A percentile compares a stretch with the other conserved stretches of the same genome.
Evolutionary conservation across 1,284 basidiomycete species (phyloP).

Genomic region (Heliocybe sulcata): DNA sequence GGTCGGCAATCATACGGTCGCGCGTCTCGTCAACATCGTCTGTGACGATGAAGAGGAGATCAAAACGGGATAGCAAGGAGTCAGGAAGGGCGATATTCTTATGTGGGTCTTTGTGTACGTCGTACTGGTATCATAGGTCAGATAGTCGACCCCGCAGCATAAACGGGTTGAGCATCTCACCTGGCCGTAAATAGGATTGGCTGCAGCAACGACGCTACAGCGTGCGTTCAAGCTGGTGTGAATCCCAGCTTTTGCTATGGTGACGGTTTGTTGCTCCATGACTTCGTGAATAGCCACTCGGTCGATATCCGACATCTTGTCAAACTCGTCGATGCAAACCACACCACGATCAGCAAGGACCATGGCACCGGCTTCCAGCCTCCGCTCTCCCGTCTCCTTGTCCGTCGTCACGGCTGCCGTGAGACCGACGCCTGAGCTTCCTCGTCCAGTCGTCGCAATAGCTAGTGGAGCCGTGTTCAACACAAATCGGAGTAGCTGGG

Average conservation of each 20-base stretch:
- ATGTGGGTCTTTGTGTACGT: constrained; percentile 99
- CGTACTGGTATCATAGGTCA: constrained; percentile 70
- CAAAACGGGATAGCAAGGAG: constrained; percentile 98
- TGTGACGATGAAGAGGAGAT: constrained; percentile 95
- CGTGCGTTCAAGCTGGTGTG: constrained; percentile 97
- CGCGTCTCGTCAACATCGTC: constrained; percentile 96
- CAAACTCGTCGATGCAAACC: constrained; percentile 99
- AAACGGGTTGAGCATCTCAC: constrained; percentile 30
- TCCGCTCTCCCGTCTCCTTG: constrained; percentile 93
- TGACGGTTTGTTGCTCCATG: constrained; percentile 99
- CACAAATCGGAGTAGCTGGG: constrained; percentile 94
- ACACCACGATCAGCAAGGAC: constrained; percentile 99
- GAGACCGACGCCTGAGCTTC: constrained; percentile 96
- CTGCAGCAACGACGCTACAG: constrained; percentile 96
- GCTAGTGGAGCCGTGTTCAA: constrained; percentile 95
- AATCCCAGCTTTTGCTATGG: constrained; percentile 98
- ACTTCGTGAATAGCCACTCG: constrained; percentile 99
- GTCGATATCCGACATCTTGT: constrained; percentile 99
- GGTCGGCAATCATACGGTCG: constrained; percentile 94
- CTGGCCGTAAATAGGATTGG: constrained; percentile 99
- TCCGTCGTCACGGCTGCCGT: constrained; percentile 99
- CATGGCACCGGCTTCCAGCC: constrained; percentile 98
- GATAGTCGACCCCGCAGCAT: constrained; percentile 1
- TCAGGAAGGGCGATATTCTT: constrained; percentile 98
- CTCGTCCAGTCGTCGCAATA: constrained; percentile 96